These are phyloP conservation scores for Toxicodendron radicans DNA, from an alignment of 345 rosid genomes.

Conservation along the genomic window DNA sequence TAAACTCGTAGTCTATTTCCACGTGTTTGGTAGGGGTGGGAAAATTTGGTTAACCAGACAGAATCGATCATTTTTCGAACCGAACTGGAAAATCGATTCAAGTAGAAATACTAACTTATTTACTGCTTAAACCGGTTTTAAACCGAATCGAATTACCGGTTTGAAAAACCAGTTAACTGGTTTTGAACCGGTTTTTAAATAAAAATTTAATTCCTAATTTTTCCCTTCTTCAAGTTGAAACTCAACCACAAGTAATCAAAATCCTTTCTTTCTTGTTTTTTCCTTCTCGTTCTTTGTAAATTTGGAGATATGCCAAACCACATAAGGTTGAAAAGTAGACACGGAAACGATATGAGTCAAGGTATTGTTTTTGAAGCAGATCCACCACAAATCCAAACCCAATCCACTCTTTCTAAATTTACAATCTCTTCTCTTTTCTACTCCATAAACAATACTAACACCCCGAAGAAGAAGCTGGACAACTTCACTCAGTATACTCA, in stretches of 20 bases:
- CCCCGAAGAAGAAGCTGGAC: slow-evolving; percentile 49
- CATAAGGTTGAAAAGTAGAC: slow-evolving; percentile 42
- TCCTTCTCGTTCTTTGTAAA: slow-evolving; percentile 9
- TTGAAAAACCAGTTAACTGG: too few relatives aligned
- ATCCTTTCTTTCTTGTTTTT: background rate
- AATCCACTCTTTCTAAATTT: slow-evolving; percentile 46
- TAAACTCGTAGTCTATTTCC: too few relatives aligned
- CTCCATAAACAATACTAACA: slow-evolving; percentile 27
- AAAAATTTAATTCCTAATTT: too few relatives aligned
- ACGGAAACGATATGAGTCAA: slow-evolving; percentile 43
- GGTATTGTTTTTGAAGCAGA: slow-evolving; percentile 30
- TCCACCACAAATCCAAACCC: slow-evolving; percentile 36
- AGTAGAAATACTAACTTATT: too few relatives aligned
- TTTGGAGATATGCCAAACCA: slow-evolving; percentile 39
- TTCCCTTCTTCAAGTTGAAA: too few relatives aligned
- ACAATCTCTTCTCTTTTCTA: slow-evolving; percentile 47
- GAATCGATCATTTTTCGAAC: too few relatives aligned
- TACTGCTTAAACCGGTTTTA: too few relatives aligned
- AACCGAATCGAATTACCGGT: too few relatives aligned
- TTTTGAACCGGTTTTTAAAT: too few relatives aligned
- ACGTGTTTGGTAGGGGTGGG: too few relatives aligned
- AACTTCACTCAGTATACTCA: slow-evolving; percentile 42
- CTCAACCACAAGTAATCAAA: background rate
- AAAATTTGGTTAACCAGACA: too few relatives aligned
- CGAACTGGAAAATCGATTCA: too few relatives aligned